These are phyloP conservation scores for Verticillium nubilum DNA, from an alignment of 2,329 filamentous ascomycete species.

Conservation along the genomic window DNA sequence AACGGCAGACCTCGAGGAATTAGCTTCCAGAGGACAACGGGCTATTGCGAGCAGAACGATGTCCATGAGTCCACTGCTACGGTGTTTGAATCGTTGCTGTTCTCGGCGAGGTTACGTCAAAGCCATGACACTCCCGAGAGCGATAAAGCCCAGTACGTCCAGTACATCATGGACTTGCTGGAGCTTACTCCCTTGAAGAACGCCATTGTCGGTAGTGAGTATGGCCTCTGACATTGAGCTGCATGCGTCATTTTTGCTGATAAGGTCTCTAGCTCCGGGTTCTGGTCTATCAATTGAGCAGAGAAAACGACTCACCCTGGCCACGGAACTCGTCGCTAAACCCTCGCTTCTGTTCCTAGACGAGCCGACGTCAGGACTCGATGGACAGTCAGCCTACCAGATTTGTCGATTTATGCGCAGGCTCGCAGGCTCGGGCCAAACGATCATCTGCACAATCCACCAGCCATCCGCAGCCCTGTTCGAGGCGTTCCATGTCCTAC, in stretches of 20 bases:
- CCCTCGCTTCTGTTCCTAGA: conserved; percentile 47
- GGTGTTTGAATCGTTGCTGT: conserved; percentile 33
- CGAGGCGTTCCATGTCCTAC: conserved; percentile 50
- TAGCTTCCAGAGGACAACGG: conserved; percentile 43
- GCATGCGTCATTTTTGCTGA: no score
- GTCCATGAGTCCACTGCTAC: conserved; percentile 28
- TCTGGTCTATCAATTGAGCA: conserved; percentile 46
- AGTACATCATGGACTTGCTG: conserved; percentile 47
- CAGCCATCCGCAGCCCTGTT: conserved; percentile 49
- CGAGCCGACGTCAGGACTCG: conserved; percentile 50
- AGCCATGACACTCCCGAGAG: conserved; percentile 33
- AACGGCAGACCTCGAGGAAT: conserved; percentile 34
- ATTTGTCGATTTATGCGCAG: conserved; percentile 68
- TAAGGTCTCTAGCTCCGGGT: conserved; percentile 14
- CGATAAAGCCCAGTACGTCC: conserved; percentile 48
- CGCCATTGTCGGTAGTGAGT: conserved; percentile 39
- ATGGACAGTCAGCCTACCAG: conserved; percentile 61
- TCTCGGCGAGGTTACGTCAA: conserved; percentile 39
- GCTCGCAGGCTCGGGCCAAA: conserved; percentile 48
- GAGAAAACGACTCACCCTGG: conserved; percentile 45
- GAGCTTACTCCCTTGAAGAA: conserved; percentile 52
- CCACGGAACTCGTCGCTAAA: conserved; percentile 38
- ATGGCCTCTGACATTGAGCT: no score
- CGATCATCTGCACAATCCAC: conserved; percentile 49
- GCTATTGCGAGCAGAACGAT: conserved; percentile 18